Conservation (phyloP, 768 basidiomycete genomes). For the Porpolomopsis calyptriformis region DNA sequence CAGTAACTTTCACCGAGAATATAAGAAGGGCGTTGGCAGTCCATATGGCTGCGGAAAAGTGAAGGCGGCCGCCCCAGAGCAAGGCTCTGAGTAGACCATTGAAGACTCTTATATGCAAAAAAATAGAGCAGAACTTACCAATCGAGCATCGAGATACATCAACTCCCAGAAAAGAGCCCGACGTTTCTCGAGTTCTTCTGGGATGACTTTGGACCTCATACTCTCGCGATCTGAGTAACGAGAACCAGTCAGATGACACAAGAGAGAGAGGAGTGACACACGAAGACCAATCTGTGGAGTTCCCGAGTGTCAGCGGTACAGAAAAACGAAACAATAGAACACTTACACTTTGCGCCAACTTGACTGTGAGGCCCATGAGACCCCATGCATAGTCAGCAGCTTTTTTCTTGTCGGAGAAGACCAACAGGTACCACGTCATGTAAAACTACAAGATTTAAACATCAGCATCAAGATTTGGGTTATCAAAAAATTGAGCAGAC, state of each 20-base stretch:
- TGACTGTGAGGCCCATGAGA: slow-evolving; percentile 45
- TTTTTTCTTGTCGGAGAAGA: slow-evolving; percentile 62
- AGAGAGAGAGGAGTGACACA: slow-evolving; percentile 23
- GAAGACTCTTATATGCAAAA: slow-evolving; percentile 6
- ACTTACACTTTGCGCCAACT: slow-evolving; percentile 55
- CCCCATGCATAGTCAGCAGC: slow-evolving; percentile 50
- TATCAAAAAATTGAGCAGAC: slow-evolving; percentile 29
- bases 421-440: slow-evolving; percentile 54
- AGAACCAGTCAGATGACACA: slow-evolving; percentile 5
- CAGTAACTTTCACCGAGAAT: slow-evolving; percentile 28
- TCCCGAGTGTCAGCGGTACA: slow-evolving; percentile 3
- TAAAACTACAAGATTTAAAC: slow-evolving; percentile 4
- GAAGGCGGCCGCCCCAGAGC: slow-evolving; percentile 63
- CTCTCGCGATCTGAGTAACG: slow-evolving; percentile 46
- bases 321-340: slow-evolving; percentile 1
- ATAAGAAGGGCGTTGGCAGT: slow-evolving; percentile 42
- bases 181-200: slow-evolving; percentile 60
- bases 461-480: not conserved
- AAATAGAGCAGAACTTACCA: slow-evolving; percentile 29
- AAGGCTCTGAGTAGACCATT: slow-evolving; percentile 36
- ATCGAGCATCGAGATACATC: slow-evolving; percentile 52
- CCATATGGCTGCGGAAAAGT: slow-evolving; percentile 48
- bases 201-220: slow-evolving; percentile 54
- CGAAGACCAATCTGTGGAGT: slow-evolving; percentile 44
- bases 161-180: slow-evolving; percentile 64